Conservation (phyloP, 2,329 filamentous ascomycete species). For the Colletotrichum tamarilloi region DNA sequence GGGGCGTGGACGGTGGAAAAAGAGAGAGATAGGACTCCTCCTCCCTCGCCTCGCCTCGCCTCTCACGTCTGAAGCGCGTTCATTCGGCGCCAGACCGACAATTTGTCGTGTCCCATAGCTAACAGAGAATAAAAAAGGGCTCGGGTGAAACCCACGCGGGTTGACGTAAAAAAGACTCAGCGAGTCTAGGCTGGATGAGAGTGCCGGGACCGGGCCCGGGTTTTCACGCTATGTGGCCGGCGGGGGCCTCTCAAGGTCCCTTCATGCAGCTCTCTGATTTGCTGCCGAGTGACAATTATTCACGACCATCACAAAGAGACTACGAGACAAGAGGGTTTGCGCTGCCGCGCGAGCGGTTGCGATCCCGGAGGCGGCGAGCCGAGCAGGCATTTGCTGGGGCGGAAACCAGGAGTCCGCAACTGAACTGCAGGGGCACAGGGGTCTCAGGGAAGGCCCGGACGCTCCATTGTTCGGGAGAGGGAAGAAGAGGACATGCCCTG, state of each 20-base stretch:
- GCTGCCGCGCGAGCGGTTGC: conserved; percentile 25
- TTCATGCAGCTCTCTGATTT: conserved; percentile 32
- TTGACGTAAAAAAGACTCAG: conserved; percentile 35
- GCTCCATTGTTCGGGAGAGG: conserved; percentile 16
- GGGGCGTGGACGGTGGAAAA: conserved; percentile 21
- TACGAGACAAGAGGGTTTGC: conserved; percentile 14
- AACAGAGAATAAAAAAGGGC: conserved; percentile 8
- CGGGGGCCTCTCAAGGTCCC: conserved; percentile 3
- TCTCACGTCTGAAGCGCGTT: conserved; percentile 18
- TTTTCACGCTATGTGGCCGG: conserved; percentile 11
- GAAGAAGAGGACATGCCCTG: conserved; percentile 21
- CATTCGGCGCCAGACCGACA: conserved; percentile 27
- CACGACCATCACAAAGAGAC: conserved; percentile 29
- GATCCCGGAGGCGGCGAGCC: conserved; percentile 35
- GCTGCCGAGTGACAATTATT: conserved; percentile 22
- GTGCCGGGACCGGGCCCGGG: conserved; percentile 33
- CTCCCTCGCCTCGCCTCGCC: background rate
- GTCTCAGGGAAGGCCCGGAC: conserved; percentile 13
- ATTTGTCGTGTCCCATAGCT: conserved; percentile 28
- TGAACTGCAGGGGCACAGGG: background rate
- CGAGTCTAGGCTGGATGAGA: conserved; percentile 27
- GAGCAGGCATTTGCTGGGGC: conserved; percentile 2
- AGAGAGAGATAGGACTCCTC: conserved; percentile 10
- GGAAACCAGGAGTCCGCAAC: background rate
- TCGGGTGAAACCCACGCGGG: conserved; percentile 28